phyloP scores from a whole-genome alignment of 1,139 yeast genomes.

The Eremothecium coryli region DNA sequence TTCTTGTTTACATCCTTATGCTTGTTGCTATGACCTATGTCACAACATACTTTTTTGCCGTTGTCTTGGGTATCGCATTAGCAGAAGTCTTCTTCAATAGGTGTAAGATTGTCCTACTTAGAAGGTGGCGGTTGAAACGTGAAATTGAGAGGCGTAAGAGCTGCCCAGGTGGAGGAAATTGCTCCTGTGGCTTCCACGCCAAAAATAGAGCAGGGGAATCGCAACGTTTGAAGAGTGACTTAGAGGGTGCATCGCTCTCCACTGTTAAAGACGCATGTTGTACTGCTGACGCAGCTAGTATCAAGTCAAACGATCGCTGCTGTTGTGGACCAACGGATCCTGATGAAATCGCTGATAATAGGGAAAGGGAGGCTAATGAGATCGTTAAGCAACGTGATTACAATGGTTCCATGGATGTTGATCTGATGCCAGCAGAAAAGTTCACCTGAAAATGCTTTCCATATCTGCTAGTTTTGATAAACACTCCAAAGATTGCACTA shows the following conservation, averaged over 20 bases:
- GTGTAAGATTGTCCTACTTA: conserved; percentile 26
- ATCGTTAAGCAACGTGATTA: conserved; percentile 24
- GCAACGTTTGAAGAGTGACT: too few relatives aligned
- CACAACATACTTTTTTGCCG: conserved; percentile 60
- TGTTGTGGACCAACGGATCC: conserved; percentile 10
- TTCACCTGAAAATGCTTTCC: conserved; percentile 12
- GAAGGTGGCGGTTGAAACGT: conserved; percentile 28
- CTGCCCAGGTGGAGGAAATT: conserved; percentile 25
- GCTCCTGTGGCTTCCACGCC: conserved; percentile 25
- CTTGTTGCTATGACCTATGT: conserved; percentile 68
- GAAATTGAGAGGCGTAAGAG: conserved; percentile 20
- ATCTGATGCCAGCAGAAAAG: conserved; percentile 26
- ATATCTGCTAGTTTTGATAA: too few relatives aligned
- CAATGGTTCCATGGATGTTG: conserved; percentile 27
- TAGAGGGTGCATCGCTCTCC: conserved; percentile 4
- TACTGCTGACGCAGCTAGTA: too few relatives aligned
- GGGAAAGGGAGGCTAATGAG: conserved; percentile 22
- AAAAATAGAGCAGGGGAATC: too few relatives aligned
- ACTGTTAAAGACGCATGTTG: conserved; percentile 3
- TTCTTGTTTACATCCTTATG: conserved; percentile 64
- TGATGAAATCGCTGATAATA: conserved; percentile 15
- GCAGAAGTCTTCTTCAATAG: conserved; percentile 64
- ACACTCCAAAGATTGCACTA: conserved; percentile 3
- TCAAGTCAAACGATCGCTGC: conserved; percentile 4
- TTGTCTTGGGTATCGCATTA: conserved; percentile 55